These are phyloP conservation scores for Eutrema japonicum DNA, from an alignment of 345 rosid genomes.

Conservation along the genomic window DNA sequence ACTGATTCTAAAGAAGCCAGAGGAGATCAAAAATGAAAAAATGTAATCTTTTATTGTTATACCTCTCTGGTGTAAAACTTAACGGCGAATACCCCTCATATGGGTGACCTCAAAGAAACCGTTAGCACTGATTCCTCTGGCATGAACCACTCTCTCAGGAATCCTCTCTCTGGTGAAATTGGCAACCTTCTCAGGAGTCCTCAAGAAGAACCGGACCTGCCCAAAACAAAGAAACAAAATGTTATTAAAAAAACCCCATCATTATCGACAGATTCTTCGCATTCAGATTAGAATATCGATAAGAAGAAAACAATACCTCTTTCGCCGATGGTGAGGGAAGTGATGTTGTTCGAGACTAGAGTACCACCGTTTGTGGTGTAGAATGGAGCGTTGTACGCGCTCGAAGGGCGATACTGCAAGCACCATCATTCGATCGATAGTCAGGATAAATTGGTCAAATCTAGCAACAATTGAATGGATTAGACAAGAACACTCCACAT, in stretches of 20 bases:
- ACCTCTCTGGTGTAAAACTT: slow-evolving; percentile 99
- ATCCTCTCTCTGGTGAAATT: slow-evolving; percentile 90
- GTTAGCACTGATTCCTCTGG: slow-evolving; percentile 98
- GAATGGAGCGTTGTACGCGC: slow-evolving; percentile 65
- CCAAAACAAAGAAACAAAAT: slow-evolving; percentile 3
- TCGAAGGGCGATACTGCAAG: slow-evolving; percentile 61
- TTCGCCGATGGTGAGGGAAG: slow-evolving; percentile 76
- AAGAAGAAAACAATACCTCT: slow-evolving; percentile 55
- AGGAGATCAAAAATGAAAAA: neutral
- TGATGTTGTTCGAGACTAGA: slow-evolving; percentile 82
- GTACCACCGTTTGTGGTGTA: slow-evolving; percentile 85
- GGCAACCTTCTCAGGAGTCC: slow-evolving; percentile 93
- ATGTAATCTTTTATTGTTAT: neutral
- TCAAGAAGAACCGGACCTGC: slow-evolving; percentile 97
- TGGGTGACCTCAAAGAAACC: slow-evolving; percentile 99
- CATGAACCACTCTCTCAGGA: slow-evolving; percentile 99
- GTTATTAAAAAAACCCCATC: neutral
- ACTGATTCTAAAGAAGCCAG: slow-evolving; percentile 7
- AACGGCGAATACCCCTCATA: slow-evolving; percentile 85
- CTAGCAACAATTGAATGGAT: neutral
- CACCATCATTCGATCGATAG: slow-evolving; percentile 13
- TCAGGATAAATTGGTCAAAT: neutral
- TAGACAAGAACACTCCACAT: neutral
- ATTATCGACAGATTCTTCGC: neutral
- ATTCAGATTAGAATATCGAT: neutral